Evolutionary conservation across 2,329 filamentous ascomycete species (phyloP), one percentile per base, ranked within the genome.

Genomic region (Claviceps purpurea): DNA sequence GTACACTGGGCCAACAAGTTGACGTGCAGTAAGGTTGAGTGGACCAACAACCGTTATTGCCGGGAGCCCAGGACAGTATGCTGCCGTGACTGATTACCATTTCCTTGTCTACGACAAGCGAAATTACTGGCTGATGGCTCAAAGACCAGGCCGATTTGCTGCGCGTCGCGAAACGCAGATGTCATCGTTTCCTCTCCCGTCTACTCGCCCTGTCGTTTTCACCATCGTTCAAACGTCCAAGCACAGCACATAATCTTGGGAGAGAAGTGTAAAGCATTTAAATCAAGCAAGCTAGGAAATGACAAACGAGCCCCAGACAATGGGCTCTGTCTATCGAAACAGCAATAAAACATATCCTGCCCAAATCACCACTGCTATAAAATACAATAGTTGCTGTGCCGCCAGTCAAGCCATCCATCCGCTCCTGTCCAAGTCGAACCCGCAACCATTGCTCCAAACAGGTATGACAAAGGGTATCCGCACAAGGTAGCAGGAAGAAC

Each of bases 231-330:
- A 11, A 34, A 34, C 11, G 10, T 34, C 30, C n/a, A 20, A 4
- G 40, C 42, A 26, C 22, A 26, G 42, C 5, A 22, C 3, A 16
- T 5, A 26, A 6, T 14, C 20, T 16, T 16, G 5, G 5, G 14
- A 10, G 16, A 56, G 16, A 24, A 56, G 55, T 57, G 52, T 56
- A 62, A 62, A 59, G 54, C 60, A 64, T 61, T 60, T 59, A 67
- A 67, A 68, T 64, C 61, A 66, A 66, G 59, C 60, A 62, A 68
- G 62, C 66, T 68, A 68, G 66, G 64, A 65, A 65, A 68, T 61
- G 60, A 65, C 61, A 58, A 60, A 63, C 61, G 57, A 62, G 57
- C 60, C 59, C 59, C 60, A 57, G 59, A 62, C 60, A 56, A 57
- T 59, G 58, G 59, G 55, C 56, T 59, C 57, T 30, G 56, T 56